A percentile compares a stretch with the other conserved stretches of the same genome.
phyloP scores from a whole-genome alignment of 345 rosid genomes.

The Eucalyptus cloeziana region DNA sequence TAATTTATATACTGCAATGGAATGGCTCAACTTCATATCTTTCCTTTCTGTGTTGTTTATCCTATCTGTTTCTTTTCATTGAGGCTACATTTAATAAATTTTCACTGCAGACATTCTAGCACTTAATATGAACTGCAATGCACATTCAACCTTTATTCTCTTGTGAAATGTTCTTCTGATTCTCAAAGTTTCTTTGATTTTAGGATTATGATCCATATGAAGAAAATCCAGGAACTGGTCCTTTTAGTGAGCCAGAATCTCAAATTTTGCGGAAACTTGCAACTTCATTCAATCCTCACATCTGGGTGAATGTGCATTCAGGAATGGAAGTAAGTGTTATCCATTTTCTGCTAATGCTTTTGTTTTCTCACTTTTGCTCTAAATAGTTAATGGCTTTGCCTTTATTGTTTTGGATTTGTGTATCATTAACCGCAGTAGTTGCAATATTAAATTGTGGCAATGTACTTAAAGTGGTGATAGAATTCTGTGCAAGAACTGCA shows the following conservation, averaged over 20 bases:
- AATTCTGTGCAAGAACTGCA: not conserved
- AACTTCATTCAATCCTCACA: slow-evolving; percentile 80
- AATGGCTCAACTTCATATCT: not conserved
- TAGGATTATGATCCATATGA: slow-evolving; percentile 97
- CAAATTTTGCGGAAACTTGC: slow-evolving; percentile 92
- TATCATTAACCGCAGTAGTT: not conserved
- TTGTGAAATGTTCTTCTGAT: not conserved
- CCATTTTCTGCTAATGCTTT: not conserved
- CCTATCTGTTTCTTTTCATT: not conserved
- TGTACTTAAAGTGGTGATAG: not conserved
- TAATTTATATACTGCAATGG: not conserved
- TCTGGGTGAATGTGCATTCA: slow-evolving; percentile 95
- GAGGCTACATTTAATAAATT: not conserved
- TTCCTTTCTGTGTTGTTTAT: not conserved
- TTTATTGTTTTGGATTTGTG: not conserved
- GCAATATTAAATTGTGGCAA: not conserved
- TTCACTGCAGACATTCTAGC: not conserved
- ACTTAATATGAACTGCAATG: not conserved
- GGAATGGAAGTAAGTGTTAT: slow-evolving; percentile 74
- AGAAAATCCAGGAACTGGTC: slow-evolving; percentile 92
- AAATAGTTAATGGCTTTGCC: not conserved
- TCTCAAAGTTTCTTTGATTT: not conserved
- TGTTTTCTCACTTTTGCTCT: not conserved
- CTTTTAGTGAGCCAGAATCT: slow-evolving; percentile 95
- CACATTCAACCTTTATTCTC: not conserved